These are phyloP conservation scores for Craterostigma plantagineum DNA, from an alignment of 257 asterid genomes.

Conservation along the genomic window DNA sequence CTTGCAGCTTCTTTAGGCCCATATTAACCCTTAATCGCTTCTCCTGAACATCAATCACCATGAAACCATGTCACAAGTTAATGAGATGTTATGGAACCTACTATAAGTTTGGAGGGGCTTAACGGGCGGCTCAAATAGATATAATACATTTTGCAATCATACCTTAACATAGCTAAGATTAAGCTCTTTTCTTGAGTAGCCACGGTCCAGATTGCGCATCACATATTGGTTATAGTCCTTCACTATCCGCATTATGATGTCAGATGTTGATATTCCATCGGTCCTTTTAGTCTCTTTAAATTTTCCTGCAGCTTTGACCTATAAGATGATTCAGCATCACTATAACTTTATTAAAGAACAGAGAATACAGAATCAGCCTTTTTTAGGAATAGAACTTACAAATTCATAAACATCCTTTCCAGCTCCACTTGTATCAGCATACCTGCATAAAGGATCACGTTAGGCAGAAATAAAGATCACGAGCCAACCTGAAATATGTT, in stretches of 20 bases:
- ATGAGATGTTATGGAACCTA: too few species aligned
- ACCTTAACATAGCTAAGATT: slow-evolving; percentile 60
- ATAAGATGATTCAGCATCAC: slow-evolving; percentile 1
- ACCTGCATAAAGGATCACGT: slow-evolving; percentile 18
- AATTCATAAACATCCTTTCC: slow-evolving; percentile 61
- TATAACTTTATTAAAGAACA: background rate
- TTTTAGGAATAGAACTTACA: slow-evolving; percentile 19
- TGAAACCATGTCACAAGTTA: too few species aligned
- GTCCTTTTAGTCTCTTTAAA: slow-evolving; percentile 63
- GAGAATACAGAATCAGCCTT: too few species aligned
- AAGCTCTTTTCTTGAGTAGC: slow-evolving; percentile 63
- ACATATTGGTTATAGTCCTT: slow-evolving; percentile 66
- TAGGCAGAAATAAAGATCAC: background rate
- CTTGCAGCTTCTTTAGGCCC: slow-evolving; percentile 56
- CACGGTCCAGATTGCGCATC: slow-evolving; percentile 68
- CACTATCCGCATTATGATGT: slow-evolving; percentile 64
- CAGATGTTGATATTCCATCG: slow-evolving; percentile 65
- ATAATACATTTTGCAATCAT: slow-evolving; percentile 6
- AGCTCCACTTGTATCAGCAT: slow-evolving; percentile 68
- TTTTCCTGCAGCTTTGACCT: slow-evolving; percentile 63
- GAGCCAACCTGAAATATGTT: too few species aligned
- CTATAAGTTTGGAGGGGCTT: too few species aligned
- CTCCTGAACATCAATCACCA: slow-evolving; percentile 20
- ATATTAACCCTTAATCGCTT: slow-evolving; percentile 53
- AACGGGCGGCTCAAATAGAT: too few species aligned